Percentiles rank a stretch among this genome's conserved stretches.
Conservation (phyloP, 169 alveolate genomes). For the Plasmodium fragile region DNA sequence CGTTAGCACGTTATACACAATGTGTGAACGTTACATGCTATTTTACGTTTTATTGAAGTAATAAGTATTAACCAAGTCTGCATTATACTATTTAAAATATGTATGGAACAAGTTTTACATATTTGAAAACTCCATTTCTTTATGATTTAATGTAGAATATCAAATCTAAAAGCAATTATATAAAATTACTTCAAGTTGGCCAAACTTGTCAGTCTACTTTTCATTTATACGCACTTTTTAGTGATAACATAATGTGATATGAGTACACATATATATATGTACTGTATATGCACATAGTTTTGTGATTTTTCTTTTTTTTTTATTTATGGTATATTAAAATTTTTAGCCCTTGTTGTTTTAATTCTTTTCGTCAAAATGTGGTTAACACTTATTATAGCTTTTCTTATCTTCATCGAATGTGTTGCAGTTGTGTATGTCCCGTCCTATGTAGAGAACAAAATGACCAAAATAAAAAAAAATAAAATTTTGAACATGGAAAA, state of each 20-base stretch:
- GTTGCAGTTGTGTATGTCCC: conserved; percentile 63
- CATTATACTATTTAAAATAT: background rate
- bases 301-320: background rate
- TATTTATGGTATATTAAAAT: conserved; percentile 7
- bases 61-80: background rate
- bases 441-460: conserved; percentile 25
- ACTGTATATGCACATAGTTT: background rate
- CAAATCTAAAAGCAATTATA: background rate
- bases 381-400: conserved; percentile 35
- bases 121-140: conserved; percentile 4
- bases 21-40: conserved; percentile 13
- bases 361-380: conserved; percentile 60
- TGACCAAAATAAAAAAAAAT: conserved; percentile 36
- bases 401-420: conserved; percentile 61
- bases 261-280: background rate
- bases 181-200: background rate
- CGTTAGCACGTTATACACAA: background rate
- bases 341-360: conserved; percentile 8
- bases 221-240: conserved; percentile 11
- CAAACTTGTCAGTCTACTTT: background rate
- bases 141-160: background rate
- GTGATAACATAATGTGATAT: conserved; percentile 5
- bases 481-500: conserved; percentile 53
- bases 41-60: conserved; percentile 12
- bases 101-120: background rate